Evolutionary conservation across 768 basidiomycete species (phyloP), one percentile per base, ranked within the genome.

Genomic region (Mycena chlorophos): DNA sequence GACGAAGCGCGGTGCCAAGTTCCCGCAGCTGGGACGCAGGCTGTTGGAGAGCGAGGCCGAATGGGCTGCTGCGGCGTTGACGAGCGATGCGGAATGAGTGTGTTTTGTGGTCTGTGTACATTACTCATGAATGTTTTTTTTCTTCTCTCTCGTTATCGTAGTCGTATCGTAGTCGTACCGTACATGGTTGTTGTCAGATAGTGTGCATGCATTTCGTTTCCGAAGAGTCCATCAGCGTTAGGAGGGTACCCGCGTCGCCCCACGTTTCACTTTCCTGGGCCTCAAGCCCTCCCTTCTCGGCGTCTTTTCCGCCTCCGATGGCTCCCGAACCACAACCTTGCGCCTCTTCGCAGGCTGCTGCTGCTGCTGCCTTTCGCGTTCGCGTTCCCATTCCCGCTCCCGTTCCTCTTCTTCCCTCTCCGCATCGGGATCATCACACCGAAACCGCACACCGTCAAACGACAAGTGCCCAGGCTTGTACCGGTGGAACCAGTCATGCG

Each of bases 1-100:
- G 71, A 79, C 79, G 67, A 70, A 71, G 52, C 75, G 81, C 58
- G 94, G 94, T 0, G 94, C 90, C 42, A 86, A 82, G 70, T 80
- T 94, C 63, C 78, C 80, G 28, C 70, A 68, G n/a, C 60, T 74
- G 52, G 76, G 76, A 23, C 69, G 75, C 25, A 76, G 82, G 43
- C 72, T 73, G 43, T 65, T 76, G 54, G 56, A 57, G 45, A 45
- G 49, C 14, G 73, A 74, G 54, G 86, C 77, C n/a, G 86, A 85
- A 30, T 94, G 92, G 92, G 88, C 83, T 30, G 45, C 45, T 23
- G 83, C n/a, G n/a, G n/a, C 77, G 29, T 69, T 82, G 63, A 82
- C 79, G 57, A 88, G 86, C 61, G 85, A 86, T 48, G 80, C 73
- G 2, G 88, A 88, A 53, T 72, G 46, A 16, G 65, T 48, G 23